Evolutionary conservation across 257 asterid genomes (phyloP).

Genomic region (Lycium barbarum): DNA sequence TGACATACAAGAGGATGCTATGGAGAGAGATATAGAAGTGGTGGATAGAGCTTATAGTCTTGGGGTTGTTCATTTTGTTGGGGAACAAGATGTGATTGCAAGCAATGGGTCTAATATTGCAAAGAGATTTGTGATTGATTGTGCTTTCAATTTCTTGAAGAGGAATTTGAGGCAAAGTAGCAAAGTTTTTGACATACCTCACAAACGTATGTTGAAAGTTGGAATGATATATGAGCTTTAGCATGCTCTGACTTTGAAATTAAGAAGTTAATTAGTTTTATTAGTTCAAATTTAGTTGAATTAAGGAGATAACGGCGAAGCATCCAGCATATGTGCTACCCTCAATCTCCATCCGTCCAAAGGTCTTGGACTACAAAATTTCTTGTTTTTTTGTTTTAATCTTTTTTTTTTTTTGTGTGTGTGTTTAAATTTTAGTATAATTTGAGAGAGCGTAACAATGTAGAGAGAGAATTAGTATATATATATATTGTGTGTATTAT

Average conservation of each 20-base stretch:
- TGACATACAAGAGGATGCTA: neutral
- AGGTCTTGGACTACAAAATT: neutral
- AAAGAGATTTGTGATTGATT: constrained; percentile 55
- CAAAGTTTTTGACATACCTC: constrained; percentile 62
- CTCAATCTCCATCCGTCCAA: constrained; percentile 2
- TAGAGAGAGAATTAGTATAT: neutral
- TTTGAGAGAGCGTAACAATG: neutral
- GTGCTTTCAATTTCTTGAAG: constrained; percentile 61
- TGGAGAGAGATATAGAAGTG: constrained; percentile 39
- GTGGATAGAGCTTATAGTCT: constrained; percentile 48
- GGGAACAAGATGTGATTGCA: constrained; percentile 73
- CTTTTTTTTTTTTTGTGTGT: neutral
- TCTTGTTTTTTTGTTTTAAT: neutral
- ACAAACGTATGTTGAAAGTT: constrained; percentile 65
- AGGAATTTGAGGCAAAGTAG: constrained; percentile 61
- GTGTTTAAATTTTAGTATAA: neutral
- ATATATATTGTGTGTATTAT: no score
- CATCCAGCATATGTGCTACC: neutral
- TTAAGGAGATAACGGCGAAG: neutral
- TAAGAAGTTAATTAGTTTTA: neutral
- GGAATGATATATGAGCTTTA: constrained; percentile 63
- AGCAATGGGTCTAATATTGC: constrained; percentile 47
- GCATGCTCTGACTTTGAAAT: neutral
- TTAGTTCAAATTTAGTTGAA: constrained; percentile 8
- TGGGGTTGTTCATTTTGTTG: constrained; percentile 68